A percentile compares a stretch with the other conserved stretches of the same genome.
Evolutionary conservation across 2,329 filamentous ascomycete species (phyloP).

Genomic region (Penicillium sp.): DNA sequence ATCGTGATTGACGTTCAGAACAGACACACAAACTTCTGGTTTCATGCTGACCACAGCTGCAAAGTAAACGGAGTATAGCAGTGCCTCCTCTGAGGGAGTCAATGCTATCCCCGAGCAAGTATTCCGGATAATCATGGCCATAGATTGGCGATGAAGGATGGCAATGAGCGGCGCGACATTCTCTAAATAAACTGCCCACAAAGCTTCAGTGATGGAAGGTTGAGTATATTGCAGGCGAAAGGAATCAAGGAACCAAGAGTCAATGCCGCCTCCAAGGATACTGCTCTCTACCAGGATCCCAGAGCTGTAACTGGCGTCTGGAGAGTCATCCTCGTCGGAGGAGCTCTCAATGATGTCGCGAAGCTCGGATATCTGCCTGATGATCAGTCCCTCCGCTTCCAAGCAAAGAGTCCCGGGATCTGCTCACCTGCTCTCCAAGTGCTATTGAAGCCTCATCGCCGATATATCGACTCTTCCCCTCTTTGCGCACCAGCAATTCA

Average conservation of each 20-base stretch:
- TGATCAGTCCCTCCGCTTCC: background rate
- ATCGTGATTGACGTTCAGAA: constrained; percentile 6
- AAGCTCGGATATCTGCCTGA: background rate
- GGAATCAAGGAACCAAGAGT: background rate
- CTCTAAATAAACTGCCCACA: constrained; percentile 19
- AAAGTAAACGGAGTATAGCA: constrained; percentile 18
- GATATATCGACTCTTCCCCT: constrained; percentile 17
- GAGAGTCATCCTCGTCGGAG: background rate
- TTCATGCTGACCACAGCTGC: constrained; percentile 18
- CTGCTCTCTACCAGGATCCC: background rate
- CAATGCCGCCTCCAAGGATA: background rate
- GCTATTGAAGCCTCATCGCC: constrained; percentile 19
- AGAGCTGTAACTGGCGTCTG: background rate
- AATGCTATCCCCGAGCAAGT: background rate
- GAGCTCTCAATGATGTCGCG: background rate
- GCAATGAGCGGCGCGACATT: constrained; percentile 25
- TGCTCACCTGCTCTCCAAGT: constrained; percentile 16
- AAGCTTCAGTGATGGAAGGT: background rate
- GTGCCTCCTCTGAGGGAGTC: background rate
- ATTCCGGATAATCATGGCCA: constrained; percentile 6
- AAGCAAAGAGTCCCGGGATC: background rate
- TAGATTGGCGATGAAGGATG: constrained; percentile 15
- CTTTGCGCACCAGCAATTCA: constrained; percentile 1
- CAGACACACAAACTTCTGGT: constrained; percentile 7
- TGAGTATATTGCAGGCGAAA: constrained; percentile 1